A percentile compares a stretch with the other conserved stretches of the same genome.
These are phyloP conservation scores for Penicillium sp. DNA, from an alignment of 2,329 filamentous ascomycete species.

Conservation along the genomic window DNA sequence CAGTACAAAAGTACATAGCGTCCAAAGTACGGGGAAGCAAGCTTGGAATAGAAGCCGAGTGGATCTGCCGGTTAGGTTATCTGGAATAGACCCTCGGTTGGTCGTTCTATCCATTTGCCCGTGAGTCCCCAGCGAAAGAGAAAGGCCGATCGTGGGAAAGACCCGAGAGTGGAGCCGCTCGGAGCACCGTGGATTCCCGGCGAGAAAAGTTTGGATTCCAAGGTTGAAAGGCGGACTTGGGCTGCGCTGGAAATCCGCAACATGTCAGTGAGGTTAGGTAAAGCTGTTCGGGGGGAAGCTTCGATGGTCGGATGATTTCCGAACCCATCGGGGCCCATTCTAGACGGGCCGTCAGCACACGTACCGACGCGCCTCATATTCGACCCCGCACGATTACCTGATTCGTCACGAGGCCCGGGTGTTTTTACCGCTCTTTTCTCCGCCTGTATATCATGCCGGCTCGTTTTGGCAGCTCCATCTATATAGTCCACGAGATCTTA, in stretches of 20 bases:
- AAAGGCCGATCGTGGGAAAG: constrained; percentile 9
- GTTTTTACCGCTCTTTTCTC: not conserved
- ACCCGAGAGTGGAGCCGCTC: constrained; percentile 13
- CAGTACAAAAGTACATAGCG: not conserved
- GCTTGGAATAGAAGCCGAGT: not conserved
- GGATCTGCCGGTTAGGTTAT: not conserved
- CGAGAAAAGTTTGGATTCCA: not conserved
- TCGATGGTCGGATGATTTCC: not conserved
- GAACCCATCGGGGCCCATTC: no score
- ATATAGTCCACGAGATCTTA: not conserved
- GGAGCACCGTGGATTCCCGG: not conserved
- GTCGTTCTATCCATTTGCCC: constrained; percentile 4
- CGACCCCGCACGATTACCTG: not conserved
- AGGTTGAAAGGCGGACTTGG: not conserved
- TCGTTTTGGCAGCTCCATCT: not conserved
- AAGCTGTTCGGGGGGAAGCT: not conserved
- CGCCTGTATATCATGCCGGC: not conserved
- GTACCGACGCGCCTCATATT: no score
- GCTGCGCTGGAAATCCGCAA: not conserved
- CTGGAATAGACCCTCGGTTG: not conserved
- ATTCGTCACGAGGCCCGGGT: not conserved
- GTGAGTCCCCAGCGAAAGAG: constrained; percentile 2
- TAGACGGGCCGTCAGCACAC: no score
- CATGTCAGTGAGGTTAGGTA: not conserved
- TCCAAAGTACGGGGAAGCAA: constrained; percentile 2